Evolutionary conservation across 2,329 filamentous ascomycete species (phyloP), one percentile per base, ranked within the genome.

Genomic region (Trichoderma pleuroti): DNA sequence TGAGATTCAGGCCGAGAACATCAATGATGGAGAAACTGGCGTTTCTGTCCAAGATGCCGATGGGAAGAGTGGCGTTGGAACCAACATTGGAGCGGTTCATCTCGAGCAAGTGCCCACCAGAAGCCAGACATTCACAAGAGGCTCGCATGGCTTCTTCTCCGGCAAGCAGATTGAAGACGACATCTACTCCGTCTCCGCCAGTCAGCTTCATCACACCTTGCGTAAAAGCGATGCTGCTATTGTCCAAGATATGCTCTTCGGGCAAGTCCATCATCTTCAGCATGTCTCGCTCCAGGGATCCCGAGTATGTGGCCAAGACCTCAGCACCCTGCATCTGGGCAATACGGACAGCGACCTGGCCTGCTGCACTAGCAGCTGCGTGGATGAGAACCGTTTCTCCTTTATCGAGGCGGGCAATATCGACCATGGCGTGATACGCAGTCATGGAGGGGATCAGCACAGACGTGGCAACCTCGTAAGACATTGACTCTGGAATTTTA

Each of bases 311-410:
- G 0, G 68, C 72, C 5, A 74, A 74, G 12, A 77, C 59, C 8
- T 78, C 72, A 1, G 77, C 77, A 0, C 77, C 77, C 18, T 73
- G 63, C 57, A 72, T 72, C 30, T 76, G 64, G 1, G 74, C 74
- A 1, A 82, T 64, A 56, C 75, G 72, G 0, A 82, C 72, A 2
- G 79, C 79, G 1, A 77, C 75, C 16, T 77, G 76, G 0, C 81
- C 81, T 0, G 78, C 73, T 2, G 76, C 77, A 2, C 80, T 78
- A 1, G 75, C 73, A 2, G 76, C 81, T 0, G 76, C 72, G 64
- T 82, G 81, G 4, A 82, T 79, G 2, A 83, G 72, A 0, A 82
- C 74, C 1, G 70, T 75, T 36, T 78, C 78, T 2, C 79, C 81
- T 1, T 76, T 76, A 5, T 73, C 61, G 0, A 85, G 74, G 0